A percentile compares a stretch with the other conserved stretches of the same genome.
These are phyloP conservation scores for Globisporangium mamillatum DNA, from an alignment of 352 stramenopile species.

Conservation along the genomic window DNA sequence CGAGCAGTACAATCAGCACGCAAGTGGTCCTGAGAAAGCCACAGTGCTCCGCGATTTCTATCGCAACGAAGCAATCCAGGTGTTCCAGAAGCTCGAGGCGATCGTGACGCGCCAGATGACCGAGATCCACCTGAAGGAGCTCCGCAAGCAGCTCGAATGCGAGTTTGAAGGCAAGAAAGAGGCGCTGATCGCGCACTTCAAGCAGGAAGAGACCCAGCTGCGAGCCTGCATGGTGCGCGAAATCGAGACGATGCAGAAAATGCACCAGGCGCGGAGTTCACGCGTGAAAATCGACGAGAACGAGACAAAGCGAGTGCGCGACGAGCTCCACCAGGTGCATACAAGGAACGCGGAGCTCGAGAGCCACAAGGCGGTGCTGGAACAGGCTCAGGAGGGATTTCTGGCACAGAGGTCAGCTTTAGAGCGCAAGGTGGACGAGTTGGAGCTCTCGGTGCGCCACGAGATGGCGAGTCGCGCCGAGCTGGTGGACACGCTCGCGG, in stretches of 20 bases:
- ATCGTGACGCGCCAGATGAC: conserved; percentile 50
- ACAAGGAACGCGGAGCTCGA: conserved; percentile 41
- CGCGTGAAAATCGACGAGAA: conserved; percentile 67
- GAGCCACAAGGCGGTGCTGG: conserved; percentile 37
- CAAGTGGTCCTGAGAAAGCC: conserved; percentile 50
- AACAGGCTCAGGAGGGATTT: conserved; percentile 39
- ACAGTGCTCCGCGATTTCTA: conserved; percentile 60
- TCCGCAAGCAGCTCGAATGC: conserved; percentile 49
- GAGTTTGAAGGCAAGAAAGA: conserved; percentile 64
- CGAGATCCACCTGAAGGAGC: conserved; percentile 44
- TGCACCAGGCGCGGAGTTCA: conserved; percentile 50
- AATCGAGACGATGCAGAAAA: conserved; percentile 67
- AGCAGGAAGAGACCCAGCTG: conserved; percentile 60
- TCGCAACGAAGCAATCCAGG: conserved; percentile 42
- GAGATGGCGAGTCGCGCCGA: conserved; percentile 68
- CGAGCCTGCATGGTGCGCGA: conserved; percentile 55
- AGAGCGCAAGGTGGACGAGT: conserved; percentile 44
- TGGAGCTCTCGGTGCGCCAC: conserved; percentile 49
- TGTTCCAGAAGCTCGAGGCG: conserved; percentile 53
- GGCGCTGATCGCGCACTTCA: conserved; percentile 61
- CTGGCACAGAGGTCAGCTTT: conserved; percentile 33
- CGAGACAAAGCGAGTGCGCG: conserved; percentile 47
- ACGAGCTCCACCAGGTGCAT: conserved; percentile 39
- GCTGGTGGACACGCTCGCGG: conserved; percentile 68
- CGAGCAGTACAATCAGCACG: conserved; percentile 36